Base-by-base conservation (phyloP, 139 green algal genomes). In the Chlorella ohadii region DNA sequence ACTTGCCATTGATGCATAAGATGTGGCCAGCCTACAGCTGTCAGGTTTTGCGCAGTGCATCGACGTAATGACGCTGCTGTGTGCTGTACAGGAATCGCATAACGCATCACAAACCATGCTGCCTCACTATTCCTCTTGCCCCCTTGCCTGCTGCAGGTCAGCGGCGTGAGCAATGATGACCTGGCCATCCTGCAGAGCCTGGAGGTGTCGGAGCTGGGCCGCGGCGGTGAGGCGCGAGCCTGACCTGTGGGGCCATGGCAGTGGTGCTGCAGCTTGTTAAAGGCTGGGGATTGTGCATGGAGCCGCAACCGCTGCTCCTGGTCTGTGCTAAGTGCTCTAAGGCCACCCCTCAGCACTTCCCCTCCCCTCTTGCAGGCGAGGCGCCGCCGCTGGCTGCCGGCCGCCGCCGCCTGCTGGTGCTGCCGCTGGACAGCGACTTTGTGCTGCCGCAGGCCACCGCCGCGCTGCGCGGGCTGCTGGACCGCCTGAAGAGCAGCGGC, bases 381-480 rank as follows among this genome's bases (percentile, higher is more conserved):
- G 6, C 57, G 38, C 76, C 76, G 17, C 5, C 23, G 57, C 59
- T 59, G 57, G n/a, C 33, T 59, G 57, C 34, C 28, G n/a, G 12
- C 51, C 82, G 87, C 36, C 61, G 64, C 38, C 67, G 47, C 28
- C 78, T 90, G 47, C 78, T 91, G 47, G 79, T 86, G 47, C 65
- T 93, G 39, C 39, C 70, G 33, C 70, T 92, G 63, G 89, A 93
- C 82, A 75, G 57, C 28, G 68, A 82, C 66, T 79, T 82, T 59
- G 47, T 78, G 41, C 57, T 81, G 55, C 44, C 41, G 0, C 36
- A 84, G 33, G 77, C 88, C 47, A 78, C 59, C 16, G 84, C 72
- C 3, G 71, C 66, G 6, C 23, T 90, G 25, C 39, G 57, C 27
- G 22, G 34, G 51, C 51, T 91, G 55, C 65, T 77, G 47, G 31